A percentile compares a stretch with the other conserved stretches of the same genome.
Evolutionary conservation across 352 stramenopile genomes (phyloP).

Genomic region (Thraustochytrium sp.): DNA sequence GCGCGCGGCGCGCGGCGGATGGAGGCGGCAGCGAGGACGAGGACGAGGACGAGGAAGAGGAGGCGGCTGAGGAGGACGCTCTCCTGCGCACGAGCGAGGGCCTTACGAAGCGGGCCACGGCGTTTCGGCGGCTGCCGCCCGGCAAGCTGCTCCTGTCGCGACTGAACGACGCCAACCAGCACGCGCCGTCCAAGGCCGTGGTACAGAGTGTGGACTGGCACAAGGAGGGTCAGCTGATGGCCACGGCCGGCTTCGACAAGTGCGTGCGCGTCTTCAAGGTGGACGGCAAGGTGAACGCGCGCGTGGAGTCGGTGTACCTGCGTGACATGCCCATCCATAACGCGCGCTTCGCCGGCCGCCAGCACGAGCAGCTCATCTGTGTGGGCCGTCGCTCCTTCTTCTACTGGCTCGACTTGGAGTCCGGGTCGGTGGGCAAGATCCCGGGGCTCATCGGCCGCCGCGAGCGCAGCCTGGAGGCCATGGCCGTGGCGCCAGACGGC

Average conservation of each 20-base stretch:
- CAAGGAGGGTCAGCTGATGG: conserved; percentile 70
- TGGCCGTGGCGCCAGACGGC: conserved; percentile 70
- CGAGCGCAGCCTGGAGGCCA: conserved; percentile 83
- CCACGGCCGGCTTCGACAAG: conserved; percentile 83
- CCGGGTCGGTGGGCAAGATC: conserved; percentile 81
- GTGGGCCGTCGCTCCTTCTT: conserved; percentile 87
- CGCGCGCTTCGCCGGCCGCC: conserved; percentile 68
- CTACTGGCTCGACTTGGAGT: conserved; percentile 90
- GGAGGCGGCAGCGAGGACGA: not conserved
- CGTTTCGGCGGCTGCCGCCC: conserved; percentile 29
- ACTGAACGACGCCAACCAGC: conserved; percentile 83
- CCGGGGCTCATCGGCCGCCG: conserved; percentile 73
- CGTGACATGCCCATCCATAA: conserved; percentile 77
- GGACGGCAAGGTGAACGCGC: conserved; percentile 70
- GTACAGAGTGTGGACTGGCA: conserved; percentile 82
- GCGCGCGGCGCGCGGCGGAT: not conserved
- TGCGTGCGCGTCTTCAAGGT: conserved; percentile 84
- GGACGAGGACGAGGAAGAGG: not conserved
- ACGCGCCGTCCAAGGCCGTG: conserved; percentile 68
- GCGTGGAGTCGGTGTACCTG: conserved; percentile 78
- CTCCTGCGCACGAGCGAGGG: not conserved
- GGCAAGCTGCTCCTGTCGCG: conserved; percentile 52
- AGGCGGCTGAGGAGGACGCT: not conserved
- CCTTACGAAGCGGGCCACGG: conserved; percentile 31
- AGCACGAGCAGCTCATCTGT: conserved; percentile 74